phyloP scores from a whole-genome alignment of 768 basidiomycete species.

The Antrodiella citrinella region DNA sequence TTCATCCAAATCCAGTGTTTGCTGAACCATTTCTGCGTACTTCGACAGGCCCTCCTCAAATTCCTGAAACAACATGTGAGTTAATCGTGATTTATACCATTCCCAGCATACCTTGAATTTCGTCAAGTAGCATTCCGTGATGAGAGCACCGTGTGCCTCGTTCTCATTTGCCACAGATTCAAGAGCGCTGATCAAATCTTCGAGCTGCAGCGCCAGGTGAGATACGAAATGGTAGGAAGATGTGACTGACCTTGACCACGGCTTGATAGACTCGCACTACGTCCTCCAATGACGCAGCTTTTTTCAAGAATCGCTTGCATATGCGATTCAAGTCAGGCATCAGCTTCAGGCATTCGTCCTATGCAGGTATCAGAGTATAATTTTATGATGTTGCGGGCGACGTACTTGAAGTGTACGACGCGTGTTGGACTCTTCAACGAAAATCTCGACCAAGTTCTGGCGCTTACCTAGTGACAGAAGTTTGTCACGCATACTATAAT shows the following conservation, averaged over 20 bases:
- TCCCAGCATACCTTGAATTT: conserved; percentile 50
- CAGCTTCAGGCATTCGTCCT: conserved; percentile 82
- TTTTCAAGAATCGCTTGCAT: conserved; percentile 84
- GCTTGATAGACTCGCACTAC: conserved; percentile 96
- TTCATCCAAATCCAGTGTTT: conserved; percentile 86
- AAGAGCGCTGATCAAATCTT: conserved; percentile 63
- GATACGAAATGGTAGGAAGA: not conserved
- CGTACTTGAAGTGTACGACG: conserved; percentile 68
- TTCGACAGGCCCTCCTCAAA: conserved; percentile 56
- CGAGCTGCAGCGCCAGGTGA: conserved; percentile 39
- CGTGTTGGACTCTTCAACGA: conserved; percentile 70
- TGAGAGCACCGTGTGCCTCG: conserved; percentile 40
- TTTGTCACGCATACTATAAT: not conserved
- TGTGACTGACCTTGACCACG: conserved; percentile 56
- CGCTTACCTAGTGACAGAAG: conserved; percentile 66
- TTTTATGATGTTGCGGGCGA: not conserved
- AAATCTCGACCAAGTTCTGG: conserved; percentile 81
- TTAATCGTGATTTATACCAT: no score
- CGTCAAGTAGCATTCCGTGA: conserved; percentile 61
- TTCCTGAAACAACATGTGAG: conserved; percentile 37
- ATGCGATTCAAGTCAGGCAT: conserved; percentile 95
- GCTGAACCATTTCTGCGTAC: conserved; percentile 91
- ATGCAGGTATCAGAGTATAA: conserved; percentile 3
- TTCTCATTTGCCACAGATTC: conserved; percentile 37
- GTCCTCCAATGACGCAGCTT: conserved; percentile 81